A percentile compares a stretch with the other conserved stretches of the same genome.
These are phyloP conservation scores for Platismatia glauca DNA, from an alignment of 495 filamentous ascomycete species.

Conservation along the genomic window DNA sequence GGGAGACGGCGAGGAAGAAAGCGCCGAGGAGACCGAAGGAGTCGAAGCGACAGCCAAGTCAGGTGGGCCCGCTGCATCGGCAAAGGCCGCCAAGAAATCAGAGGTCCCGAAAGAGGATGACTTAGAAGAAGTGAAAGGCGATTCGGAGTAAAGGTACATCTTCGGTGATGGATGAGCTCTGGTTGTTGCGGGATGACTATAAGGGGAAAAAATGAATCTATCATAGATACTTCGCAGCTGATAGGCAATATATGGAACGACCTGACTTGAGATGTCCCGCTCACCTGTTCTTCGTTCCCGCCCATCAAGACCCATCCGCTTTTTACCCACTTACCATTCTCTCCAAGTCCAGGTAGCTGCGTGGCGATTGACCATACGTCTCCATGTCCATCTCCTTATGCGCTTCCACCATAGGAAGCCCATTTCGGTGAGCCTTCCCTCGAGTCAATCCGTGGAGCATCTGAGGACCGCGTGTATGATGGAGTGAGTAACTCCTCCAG, in stretches of 20 bases:
- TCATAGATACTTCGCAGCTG: background rate
- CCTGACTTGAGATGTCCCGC: background rate
- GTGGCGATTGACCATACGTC: background rate
- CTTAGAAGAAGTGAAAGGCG: constrained; percentile 35
- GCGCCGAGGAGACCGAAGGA: constrained; percentile 31
- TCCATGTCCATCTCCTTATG: background rate
- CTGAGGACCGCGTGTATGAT: no score
- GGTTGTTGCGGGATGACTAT: background rate
- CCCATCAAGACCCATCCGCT: background rate
- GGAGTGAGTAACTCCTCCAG: background rate
- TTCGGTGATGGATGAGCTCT: background rate
- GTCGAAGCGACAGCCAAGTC: constrained; percentile 30
- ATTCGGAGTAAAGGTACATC: constrained; percentile 24
- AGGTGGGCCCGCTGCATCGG: constrained; percentile 39
- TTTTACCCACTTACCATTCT: background rate
- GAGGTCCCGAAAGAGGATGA: constrained; percentile 42
- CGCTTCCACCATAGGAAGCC: no score
- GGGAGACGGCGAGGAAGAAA: constrained; percentile 32
- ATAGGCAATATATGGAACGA: background rate
- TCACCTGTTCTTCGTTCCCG: background rate
- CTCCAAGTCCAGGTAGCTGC: background rate
- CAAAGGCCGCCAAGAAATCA: constrained; percentile 34
- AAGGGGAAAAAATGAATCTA: background rate
- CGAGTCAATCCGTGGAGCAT: no score
- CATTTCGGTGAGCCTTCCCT: no score